phyloP scores from a whole-genome alignment of 208 protist species.

The Angomonas desouzai region DNA sequence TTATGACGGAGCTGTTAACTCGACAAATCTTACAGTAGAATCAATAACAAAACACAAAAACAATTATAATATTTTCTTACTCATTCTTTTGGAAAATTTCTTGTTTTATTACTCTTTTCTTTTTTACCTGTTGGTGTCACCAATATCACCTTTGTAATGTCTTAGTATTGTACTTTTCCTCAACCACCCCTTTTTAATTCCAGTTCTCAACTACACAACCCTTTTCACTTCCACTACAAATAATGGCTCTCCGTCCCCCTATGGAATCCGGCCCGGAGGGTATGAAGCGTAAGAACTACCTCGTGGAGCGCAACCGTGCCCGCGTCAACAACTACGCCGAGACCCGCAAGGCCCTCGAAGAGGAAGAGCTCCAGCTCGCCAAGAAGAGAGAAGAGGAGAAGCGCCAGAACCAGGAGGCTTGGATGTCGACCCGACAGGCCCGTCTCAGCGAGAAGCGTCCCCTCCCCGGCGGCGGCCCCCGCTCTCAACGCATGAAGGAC shows the following conservation, averaged over 20 bases:
- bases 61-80: not conserved
- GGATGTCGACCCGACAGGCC: constrained; percentile 21
- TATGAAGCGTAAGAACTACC: constrained; percentile 77
- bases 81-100: no score
- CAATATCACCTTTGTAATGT: not conserved
- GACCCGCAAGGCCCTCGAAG: constrained; percentile 51
- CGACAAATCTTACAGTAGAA: constrained; percentile 5
- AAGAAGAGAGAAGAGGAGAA: constrained; percentile 42
- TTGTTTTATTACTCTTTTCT: constrained; percentile 7
- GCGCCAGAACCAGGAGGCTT: constrained; percentile 38
- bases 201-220: no score
- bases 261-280: constrained; percentile 43
- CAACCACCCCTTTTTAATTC: no score
- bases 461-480: constrained; percentile 57
- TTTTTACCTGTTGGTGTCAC: constrained; percentile 8
- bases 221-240: no score
- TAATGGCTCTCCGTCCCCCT: constrained; percentile 46
- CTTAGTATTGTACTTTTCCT: no score
- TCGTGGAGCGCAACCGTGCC: constrained; percentile 75
- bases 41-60: not conserved
- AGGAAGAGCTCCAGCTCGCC: constrained; percentile 54
- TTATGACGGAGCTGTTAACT: constrained; percentile 13
- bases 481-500: constrained; percentile 35
- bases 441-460: constrained; percentile 28
- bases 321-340: constrained; percentile 47